phyloP scores from a whole-genome alignment of 2,329 filamentous ascomycete genomes.

The Hypoxylon sp. region DNA sequence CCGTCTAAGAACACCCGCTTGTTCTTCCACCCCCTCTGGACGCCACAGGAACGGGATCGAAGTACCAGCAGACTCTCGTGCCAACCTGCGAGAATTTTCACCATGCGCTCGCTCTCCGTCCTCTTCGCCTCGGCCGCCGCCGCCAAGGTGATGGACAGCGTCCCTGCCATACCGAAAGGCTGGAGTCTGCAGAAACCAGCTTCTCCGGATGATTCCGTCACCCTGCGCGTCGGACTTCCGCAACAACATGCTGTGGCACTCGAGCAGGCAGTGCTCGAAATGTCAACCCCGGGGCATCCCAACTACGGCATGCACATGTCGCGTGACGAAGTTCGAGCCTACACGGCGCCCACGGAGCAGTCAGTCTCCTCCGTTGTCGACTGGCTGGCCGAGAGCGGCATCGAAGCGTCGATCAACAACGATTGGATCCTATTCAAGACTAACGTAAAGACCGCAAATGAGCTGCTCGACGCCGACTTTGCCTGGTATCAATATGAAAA shows the following conservation, averaged over 20 bases:
- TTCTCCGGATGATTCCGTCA: constrained; percentile 37
- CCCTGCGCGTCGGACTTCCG: constrained; percentile 39
- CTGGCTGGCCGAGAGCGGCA: constrained; percentile 56
- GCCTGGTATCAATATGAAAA: constrained; percentile 52
- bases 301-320: constrained; percentile 60
- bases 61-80: constrained; percentile 10
- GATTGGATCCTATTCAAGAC: constrained; percentile 55
- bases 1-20: constrained; percentile 3
- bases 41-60: constrained; percentile 3
- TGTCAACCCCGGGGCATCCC: constrained; percentile 57
- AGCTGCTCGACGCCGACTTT: constrained; percentile 58
- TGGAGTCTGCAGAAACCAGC: constrained; percentile 41
- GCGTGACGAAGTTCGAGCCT: constrained; percentile 57
- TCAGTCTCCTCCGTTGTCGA: constrained; percentile 52
- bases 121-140: constrained; percentile 42
- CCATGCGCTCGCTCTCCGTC: constrained; percentile 38
- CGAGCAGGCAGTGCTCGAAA: constrained; percentile 55
- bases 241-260: constrained; percentile 47
- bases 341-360: constrained; percentile 55
- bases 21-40: constrained; percentile 26
- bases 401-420: constrained; percentile 49
- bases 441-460: constrained; percentile 52
- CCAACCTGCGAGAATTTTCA: constrained; percentile 23
- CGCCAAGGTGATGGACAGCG: constrained; percentile 44
- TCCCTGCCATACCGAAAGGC: constrained; percentile 41